Evolutionary conservation across 116 monocot genomes (phyloP), one percentile per base, ranked within the genome.

Genomic region (Dioscorea cayenensis): DNA sequence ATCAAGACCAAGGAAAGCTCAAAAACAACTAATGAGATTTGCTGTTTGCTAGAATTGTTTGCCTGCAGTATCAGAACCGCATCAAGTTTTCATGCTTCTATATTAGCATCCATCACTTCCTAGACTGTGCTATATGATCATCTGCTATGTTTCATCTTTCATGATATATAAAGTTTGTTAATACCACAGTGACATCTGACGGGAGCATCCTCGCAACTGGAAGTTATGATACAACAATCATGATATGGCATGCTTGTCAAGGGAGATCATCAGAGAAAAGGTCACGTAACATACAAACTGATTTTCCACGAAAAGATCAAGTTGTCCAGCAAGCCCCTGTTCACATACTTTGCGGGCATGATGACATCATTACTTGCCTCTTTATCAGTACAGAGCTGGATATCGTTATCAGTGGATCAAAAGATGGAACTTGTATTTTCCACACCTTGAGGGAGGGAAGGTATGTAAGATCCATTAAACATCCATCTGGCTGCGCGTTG

Each of bases 281-380:
- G 77, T 64, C 73, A 14, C 80, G 83, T 67, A 83, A 65, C 72
- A 16, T 76, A 67, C 82, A 81, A 70, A 65, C 79, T 35, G 90
- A 96, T 16, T 60, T 76, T 49, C 51, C 71, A 67, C 66, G 73
- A 49, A 97, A 80, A 68, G 91, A 91, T 74, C 74, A 78, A 76
- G 77, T 99, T 65, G 84, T 94, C 49, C 77, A 74, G 60, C 84
- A 83, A 58, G 91, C 66, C 60, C 99, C 99, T 28, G 80, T 75
- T 68, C 94, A 91, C 77, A 91, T 99, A 37, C 91, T 99, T 27
- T 99, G 94, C 66, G 94, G 99, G 6, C 99, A 99, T 82, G 99
- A 99, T 87, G 99, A 99, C 75, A 85, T 99, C 29, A 82, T 99
- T 63, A 99, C 94, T 37, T 99, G 91, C 78, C 78, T 99, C 76